Evolutionary conservation across 108 stramenopile genomes (phyloP), one percentile per base, ranked within the genome.

Genomic region (Mediolabrus comicus): DNA sequence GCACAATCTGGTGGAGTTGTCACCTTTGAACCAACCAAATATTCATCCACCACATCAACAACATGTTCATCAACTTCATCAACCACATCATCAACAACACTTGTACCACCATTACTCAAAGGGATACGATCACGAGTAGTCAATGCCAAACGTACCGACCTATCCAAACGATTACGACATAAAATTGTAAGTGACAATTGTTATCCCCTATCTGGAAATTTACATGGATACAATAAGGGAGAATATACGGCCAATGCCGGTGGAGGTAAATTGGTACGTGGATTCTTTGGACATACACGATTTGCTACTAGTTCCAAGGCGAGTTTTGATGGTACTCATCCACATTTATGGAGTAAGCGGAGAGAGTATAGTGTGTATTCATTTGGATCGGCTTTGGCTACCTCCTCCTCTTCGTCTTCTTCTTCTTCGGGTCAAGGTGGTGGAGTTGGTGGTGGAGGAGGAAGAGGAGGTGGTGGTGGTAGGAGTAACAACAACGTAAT

Each of bases 1-100:
- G 92, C 92, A 12, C 92, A 92, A 76, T 86, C 88, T 12, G 91
- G 91, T 53, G 88, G 88, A 36, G 86, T 89, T 10, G 84, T 89
- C 36, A 81, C 84, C 12, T 83, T 68, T 39, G 77, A 78, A 71
- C 77, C 77, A 43, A 43, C 36, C 38, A 34, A 51, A 36, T 60
- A 78, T 32, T 31, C 59, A 26, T 31, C 32, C 29, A 4, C 33
- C 49, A 19, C 55, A 34, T 27, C 32, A 4, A 14, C 22, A 75
- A 31, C 53, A 39, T 26, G 31, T 49, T 25, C 19, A 31, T 27
- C 17, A 12, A 52, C 38, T 26, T 16, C 22, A 16, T 2, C 43
- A 7, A 16, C 32, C 3, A 30, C n/a, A 24, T 1, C n/a, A 16
- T 58, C 72, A 75, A 33, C 67, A 41, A 35, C 49, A 28, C 63